phyloP scores from a whole-genome alignment of 768 basidiomycete genomes.

The Polyporus arcularius region DNA sequence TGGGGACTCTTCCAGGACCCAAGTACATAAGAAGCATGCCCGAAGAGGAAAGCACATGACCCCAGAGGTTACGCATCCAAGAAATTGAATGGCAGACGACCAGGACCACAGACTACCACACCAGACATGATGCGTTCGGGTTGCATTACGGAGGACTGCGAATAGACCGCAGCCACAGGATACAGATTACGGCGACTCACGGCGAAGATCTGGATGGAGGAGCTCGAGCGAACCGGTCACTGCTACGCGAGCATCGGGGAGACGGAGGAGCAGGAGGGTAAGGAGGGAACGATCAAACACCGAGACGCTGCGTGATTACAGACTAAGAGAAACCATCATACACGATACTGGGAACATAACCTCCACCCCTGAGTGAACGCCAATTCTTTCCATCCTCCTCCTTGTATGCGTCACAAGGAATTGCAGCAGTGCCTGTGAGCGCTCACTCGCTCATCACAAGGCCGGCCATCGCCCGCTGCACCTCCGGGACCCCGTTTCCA shows the following conservation, averaged over 20 bases:
- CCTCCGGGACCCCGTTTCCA: constrained; percentile 56
- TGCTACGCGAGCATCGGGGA: background rate
- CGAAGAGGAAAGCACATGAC: background rate
- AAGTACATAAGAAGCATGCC: background rate
- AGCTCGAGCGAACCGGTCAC: background rate
- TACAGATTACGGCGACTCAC: constrained; percentile 1
- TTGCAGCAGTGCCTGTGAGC: background rate
- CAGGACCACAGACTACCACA: too few relatives aligned
- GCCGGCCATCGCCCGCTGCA: constrained; percentile 76
- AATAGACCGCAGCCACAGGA: background rate
- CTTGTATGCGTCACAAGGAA: constrained; percentile 4
- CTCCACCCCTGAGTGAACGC: constrained; percentile 20
- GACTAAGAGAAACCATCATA: constrained; percentile 20
- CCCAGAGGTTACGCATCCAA: background rate
- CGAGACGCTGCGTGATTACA: constrained; percentile 20
- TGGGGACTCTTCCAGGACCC: background rate
- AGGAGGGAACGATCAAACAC: constrained; percentile 22
- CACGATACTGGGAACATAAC: constrained; percentile 20
- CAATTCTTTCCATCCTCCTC: constrained; percentile 8
- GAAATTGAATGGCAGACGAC: background rate
- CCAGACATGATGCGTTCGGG: background rate
- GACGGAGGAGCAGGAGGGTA: background rate
- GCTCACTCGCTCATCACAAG: constrained; percentile 71
- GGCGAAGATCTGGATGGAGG: background rate
- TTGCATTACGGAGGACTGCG: constrained; percentile 1